Evolutionary conservation across 106 monocot species (phyloP), one percentile per base, ranked within the genome.

Genomic region (Platanthera zijinensis): DNA sequence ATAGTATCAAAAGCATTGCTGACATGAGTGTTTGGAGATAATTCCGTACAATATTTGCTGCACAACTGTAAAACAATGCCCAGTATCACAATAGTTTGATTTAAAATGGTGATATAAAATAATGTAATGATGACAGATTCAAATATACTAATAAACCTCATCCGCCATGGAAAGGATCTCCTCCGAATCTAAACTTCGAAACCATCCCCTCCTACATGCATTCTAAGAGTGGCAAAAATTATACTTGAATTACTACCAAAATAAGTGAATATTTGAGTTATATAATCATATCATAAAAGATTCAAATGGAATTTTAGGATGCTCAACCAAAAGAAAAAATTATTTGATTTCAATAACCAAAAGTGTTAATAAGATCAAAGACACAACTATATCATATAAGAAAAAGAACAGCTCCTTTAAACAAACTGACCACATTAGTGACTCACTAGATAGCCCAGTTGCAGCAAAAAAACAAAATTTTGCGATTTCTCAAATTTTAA

Each of bases 11-110:
- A 8, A 75, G 80, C 81, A 75, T 77, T 72, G 56, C 57, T 50
- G 6, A 15, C 66, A 52, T 78, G 78, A 75, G 18, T 53, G 17
- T 49, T 78, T 6, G 48, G 45, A 75, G 67, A 78, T 6, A 30
- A 39, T 22, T 81, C 75, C 18, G 76, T 80, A 80, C 88, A 88
- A 66, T 86, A 88, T 75, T 73, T 82, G 74, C 73, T 71, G 75
- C 52, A 76, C 21, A 88, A 22, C 91, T 91, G 72, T 72, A 69
- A 50, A 54, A 75, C 67, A 45, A 8, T 75, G 39, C 21, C 5
- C 68, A 61, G 48, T 74, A 81, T 75, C 69, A 85, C 61, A 81
- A 32, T 72, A 81, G 46, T 47, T 63, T 50, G 21, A 32, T 4
- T 52, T 48, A 17, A 77, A 54, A 79, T 57, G 68, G 10, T 10